Evolutionary conservation across 352 stramenopile species (phyloP), one percentile per base, ranked within the genome.

Genomic region (Blastocystis sp.): DNA sequence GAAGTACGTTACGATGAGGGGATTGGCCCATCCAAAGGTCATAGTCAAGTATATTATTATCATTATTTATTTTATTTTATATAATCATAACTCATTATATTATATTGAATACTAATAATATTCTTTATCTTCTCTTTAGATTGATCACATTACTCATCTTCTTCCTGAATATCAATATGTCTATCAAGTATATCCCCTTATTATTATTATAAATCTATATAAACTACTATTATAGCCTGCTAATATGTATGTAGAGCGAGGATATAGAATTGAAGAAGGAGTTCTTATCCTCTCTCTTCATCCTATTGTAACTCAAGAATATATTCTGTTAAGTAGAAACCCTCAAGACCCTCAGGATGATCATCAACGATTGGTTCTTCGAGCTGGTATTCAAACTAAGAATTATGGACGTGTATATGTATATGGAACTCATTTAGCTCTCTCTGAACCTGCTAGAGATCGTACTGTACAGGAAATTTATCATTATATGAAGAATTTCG

Each of bases 391-490:
- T 0, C 66, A 76, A 28, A 73, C 81, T 25, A 77, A 77, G 10
- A 43, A 69, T 7, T 82, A 76, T 68, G 79, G 78, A 0, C 44
- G 67, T 24, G 72, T 85, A 13, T 77, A 85, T 45, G 77, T 87
- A 31, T 87, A 85, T 57, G 78, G 82, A 41, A 84, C 79, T 2
- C 79, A 87, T 40, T 55, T 87, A 34, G 85, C 79, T 47, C 68
- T 87, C 21, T 83, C 76, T 43, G 77, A 85, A 54, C 59, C 68
- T 21, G 80, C 73, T 1, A 72, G 79, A 21, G 79, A 87, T 67
- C 71, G 79, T 47, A 83, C 77, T 6, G 82, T 83, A 67, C 42
- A 80, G 11, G 76, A 85, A 56, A 78, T 87, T 43, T 83, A 75
- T 73, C 54, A 80, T 24, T 87, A 75, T 67, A 84, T 87, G 73